Evolutionary conservation across 345 rosid genomes (phyloP).

Genomic region (Rhodomyrtus tomentosa): DNA sequence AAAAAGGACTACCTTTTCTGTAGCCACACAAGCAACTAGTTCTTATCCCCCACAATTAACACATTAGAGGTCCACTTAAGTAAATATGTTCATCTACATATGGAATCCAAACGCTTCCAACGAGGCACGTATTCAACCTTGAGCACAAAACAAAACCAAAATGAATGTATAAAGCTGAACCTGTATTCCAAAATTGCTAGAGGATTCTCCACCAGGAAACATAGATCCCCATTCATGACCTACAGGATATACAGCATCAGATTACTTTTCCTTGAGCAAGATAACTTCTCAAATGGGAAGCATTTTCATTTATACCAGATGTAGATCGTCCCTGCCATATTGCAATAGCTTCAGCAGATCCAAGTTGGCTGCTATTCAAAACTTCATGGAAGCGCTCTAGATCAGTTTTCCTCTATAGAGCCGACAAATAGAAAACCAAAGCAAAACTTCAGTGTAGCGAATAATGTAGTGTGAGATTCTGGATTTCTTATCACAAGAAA

Average conservation of each 20-base stretch:
- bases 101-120: not conserved
- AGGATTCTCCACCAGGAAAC: not conserved
- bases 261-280: not conserved
- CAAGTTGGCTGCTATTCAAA: constrained; percentile 8
- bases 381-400: constrained; percentile 26
- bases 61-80: not conserved
- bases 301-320: constrained; percentile 13
- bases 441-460: not conserved
- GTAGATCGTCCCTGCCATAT: constrained; percentile 2
- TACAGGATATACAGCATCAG: not conserved
- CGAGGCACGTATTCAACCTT: not conserved
- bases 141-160: not conserved
- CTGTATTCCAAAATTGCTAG: not conserved
- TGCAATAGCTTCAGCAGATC: constrained; percentile 3
- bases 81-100: not conserved
- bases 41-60: not conserved
- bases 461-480: not conserved
- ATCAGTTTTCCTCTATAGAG: constrained; percentile 22
- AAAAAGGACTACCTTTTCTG: not conserved
- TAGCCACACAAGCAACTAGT: not conserved
- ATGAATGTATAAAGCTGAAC: not conserved
- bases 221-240: not conserved
- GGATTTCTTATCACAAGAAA: not conserved
- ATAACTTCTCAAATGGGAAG: not conserved
- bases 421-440: not conserved